phyloP scores from a whole-genome alignment of 208 protist species.

The Tritrichomonas foetus region DNA sequence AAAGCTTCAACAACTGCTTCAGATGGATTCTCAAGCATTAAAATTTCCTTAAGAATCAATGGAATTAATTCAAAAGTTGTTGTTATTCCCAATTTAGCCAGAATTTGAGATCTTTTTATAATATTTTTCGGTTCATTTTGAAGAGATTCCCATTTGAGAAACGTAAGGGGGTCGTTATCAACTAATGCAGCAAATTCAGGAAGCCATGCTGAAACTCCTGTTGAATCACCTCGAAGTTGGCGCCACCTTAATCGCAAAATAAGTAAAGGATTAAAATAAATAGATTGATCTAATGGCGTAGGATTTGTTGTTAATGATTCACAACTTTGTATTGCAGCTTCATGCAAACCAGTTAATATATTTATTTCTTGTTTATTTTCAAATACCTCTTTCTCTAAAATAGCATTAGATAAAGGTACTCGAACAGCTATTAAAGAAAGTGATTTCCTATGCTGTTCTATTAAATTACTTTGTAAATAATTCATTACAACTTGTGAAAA shows the following conservation, averaged over 20 bases:
- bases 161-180: not conserved
- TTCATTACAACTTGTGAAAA: not conserved
- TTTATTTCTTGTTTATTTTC: not conserved
- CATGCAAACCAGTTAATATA: not conserved
- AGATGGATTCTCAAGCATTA: not conserved
- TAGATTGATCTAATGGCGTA: not conserved
- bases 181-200: not conserved
- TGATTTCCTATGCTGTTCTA: not conserved
- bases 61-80: not conserved
- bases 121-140: not conserved
- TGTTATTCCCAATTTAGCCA: not conserved
- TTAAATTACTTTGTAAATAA: not conserved
- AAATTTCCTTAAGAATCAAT: not conserved
- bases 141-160: not conserved
- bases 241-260: not conserved
- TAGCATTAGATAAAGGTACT: not conserved
- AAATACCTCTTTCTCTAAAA: not conserved
- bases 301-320: not conserved
- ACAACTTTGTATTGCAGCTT: not conserved
- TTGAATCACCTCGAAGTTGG: not conserved
- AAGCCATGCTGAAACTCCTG: not conserved
- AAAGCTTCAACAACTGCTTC: not conserved
- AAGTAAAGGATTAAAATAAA: not conserved
- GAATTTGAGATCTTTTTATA: not conserved
- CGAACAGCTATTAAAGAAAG: not conserved